Percentiles rank a stretch among this genome's conserved stretches.
phyloP scores from a whole-genome alignment of 306 rosid genomes.

The Lathyrus sativus region DNA sequence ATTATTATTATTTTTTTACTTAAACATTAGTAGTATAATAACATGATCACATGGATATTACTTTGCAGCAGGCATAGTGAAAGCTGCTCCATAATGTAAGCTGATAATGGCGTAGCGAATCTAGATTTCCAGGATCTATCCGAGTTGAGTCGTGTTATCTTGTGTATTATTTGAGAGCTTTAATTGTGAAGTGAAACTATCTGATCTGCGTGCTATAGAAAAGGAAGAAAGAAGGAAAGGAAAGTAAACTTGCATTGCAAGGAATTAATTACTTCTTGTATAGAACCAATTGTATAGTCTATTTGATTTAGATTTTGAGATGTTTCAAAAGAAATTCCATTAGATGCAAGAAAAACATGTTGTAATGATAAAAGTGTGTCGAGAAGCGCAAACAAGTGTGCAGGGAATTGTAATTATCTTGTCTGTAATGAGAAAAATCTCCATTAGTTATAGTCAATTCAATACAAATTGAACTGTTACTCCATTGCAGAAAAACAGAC shows the following conservation, averaged over 20 bases:
- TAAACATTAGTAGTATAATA: background rate
- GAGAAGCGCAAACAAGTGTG: background rate
- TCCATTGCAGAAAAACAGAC: background rate
- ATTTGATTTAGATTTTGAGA: background rate
- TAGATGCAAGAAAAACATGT: background rate
- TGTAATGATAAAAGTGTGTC: background rate
- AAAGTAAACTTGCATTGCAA: background rate
- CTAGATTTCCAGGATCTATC: background rate
- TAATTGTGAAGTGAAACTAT: constrained; percentile 20
- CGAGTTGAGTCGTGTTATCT: background rate
- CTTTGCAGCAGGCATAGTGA: constrained; percentile 50
- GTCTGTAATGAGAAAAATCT: background rate
- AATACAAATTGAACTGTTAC: background rate
- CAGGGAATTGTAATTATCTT: background rate
- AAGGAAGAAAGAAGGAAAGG: constrained; percentile 6
- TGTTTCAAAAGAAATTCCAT: background rate
- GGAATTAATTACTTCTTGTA: constrained; percentile 6
- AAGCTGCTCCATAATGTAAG: constrained; percentile 70
- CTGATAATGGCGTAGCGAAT: constrained; percentile 2
- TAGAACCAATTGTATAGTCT: background rate
- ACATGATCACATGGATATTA: constrained; percentile 31
- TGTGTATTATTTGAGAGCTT: constrained; percentile 30
- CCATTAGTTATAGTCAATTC: background rate
- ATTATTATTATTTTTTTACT: background rate
- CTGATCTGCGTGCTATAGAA: background rate